Evolutionary conservation across 1,284 basidiomycete species (phyloP).

Genomic region (Calocybe gambosa): DNA sequence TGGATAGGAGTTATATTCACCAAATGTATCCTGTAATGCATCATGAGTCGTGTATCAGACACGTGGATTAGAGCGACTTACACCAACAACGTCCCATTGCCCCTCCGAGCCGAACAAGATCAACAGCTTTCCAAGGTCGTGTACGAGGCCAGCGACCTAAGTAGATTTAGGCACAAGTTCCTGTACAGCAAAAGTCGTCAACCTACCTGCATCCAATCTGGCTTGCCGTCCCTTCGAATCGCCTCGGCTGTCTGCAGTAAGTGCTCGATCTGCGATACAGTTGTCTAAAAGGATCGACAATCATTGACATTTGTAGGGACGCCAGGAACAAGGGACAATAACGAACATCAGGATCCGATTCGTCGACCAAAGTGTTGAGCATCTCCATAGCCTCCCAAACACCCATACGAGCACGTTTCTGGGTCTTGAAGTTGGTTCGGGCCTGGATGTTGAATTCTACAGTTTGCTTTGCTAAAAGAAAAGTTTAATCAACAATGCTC

Average conservation of each 20-base stretch:
- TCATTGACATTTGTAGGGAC: conserved; percentile 10
- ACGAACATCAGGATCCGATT: conserved; percentile 80
- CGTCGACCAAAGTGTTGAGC: conserved; percentile 84
- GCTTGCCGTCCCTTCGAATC: conserved; percentile 83
- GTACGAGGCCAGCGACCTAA: conserved; percentile 75
- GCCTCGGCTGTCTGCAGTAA: conserved; percentile 90
- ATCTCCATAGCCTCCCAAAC: conserved; percentile 91
- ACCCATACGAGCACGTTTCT: conserved; percentile 61
- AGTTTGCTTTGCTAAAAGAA: conserved; percentile 72
- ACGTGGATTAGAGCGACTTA: conserved; percentile 29
- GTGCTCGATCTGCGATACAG: conserved; percentile 84
- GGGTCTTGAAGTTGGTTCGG: conserved; percentile 66
- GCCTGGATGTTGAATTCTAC: conserved; percentile 77
- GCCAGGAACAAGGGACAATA: neutral
- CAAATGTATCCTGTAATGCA: conserved; percentile 65
- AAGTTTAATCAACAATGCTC: too few relatives aligned
- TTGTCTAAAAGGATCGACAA: conserved; percentile 44
- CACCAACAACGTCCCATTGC: conserved; percentile 90
- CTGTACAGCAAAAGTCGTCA: neutral
- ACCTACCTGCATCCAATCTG: conserved; percentile 78
- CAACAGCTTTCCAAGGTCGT: conserved; percentile 84
- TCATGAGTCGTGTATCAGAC: conserved; percentile 14
- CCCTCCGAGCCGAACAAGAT: conserved; percentile 80
- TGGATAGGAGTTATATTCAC: conserved; percentile 15
- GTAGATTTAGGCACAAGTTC: neutral